A percentile compares a stretch with the other conserved stretches of the same genome.
Conservation (phyloP, 2,329 filamentous ascomycete species). For the Curvularia spicifera region DNA sequence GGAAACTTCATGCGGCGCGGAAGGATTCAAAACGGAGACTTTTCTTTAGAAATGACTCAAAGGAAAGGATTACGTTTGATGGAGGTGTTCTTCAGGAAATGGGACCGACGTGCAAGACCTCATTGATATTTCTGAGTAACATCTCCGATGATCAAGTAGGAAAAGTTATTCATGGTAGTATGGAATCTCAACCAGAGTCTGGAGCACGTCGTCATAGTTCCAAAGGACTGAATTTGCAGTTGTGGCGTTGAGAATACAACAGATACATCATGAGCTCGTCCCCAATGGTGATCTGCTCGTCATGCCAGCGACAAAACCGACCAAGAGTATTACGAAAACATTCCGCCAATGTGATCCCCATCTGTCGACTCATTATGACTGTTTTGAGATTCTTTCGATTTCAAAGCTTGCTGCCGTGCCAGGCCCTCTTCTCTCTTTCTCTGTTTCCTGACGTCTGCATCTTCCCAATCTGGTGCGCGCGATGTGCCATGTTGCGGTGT, state of each 20-base stretch:
- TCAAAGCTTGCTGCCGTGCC: constrained; percentile 54
- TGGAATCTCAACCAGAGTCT: background rate
- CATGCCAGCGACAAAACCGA: background rate
- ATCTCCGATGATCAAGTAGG: background rate
- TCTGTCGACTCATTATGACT: background rate
- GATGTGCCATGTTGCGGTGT: constrained; percentile 10
- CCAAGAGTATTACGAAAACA: constrained; percentile 9
- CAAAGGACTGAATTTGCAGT: background rate
- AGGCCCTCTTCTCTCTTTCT: constrained; percentile 57
- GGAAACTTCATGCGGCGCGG: background rate
- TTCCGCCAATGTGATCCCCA: background rate
- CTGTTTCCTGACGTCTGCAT: constrained; percentile 46
- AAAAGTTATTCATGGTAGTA: background rate
- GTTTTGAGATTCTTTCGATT: constrained; percentile 7
- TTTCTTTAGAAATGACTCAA: background rate
- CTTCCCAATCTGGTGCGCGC: constrained; percentile 49
- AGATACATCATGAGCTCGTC: background rate
- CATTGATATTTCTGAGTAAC: too few species aligned
- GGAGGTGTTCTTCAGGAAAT: background rate
- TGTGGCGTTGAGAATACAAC: background rate
- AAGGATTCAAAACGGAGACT: background rate
- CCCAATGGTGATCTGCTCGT: background rate
- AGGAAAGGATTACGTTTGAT: background rate
- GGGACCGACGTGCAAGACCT: background rate
- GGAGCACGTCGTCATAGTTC: background rate